Percentiles rank a stretch among this genome's conserved stretches.
phyloP scores from a whole-genome alignment of 2,329 filamentous ascomycete genomes.

The Blastomyces percursus region DNA sequence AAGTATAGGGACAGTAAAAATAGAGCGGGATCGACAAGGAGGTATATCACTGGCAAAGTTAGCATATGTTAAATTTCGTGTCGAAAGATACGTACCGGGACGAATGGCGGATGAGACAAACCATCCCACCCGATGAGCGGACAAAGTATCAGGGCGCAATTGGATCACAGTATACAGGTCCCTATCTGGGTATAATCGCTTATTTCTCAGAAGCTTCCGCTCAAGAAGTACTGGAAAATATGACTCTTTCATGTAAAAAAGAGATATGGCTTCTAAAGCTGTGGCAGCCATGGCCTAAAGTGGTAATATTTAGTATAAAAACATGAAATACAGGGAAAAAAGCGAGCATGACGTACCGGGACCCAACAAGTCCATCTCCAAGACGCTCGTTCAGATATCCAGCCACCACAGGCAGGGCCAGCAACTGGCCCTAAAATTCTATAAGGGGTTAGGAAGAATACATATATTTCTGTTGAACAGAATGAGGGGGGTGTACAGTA shows the following conservation, averaged over 20 bases:
- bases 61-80: neutral
- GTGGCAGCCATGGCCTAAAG: neutral
- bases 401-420: constrained; percentile 6
- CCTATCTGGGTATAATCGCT: neutral
- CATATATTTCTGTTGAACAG: neutral
- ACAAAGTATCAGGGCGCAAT: neutral
- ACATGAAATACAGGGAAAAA: neutral
- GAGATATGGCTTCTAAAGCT: neutral
- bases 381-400: constrained; percentile 5
- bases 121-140: neutral
- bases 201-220: constrained; percentile 1
- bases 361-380: constrained; percentile 9
- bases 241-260: constrained; percentile 2
- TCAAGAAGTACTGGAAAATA: constrained; percentile 4
- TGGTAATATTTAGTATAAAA: neutral
- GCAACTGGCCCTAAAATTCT: constrained; percentile 4
- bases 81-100: neutral
- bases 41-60: constrained; percentile 1
- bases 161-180: constrained; percentile 6
- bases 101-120: neutral
- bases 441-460: neutral
- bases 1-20: constrained; percentile 5
- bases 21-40: constrained; percentile 2
- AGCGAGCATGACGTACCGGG: neutral
- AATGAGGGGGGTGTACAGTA: neutral